These are phyloP conservation scores for Sugiyamaella lignohabitans DNA, from an alignment of 805 yeast genomes.

Conservation along the genomic window DNA sequence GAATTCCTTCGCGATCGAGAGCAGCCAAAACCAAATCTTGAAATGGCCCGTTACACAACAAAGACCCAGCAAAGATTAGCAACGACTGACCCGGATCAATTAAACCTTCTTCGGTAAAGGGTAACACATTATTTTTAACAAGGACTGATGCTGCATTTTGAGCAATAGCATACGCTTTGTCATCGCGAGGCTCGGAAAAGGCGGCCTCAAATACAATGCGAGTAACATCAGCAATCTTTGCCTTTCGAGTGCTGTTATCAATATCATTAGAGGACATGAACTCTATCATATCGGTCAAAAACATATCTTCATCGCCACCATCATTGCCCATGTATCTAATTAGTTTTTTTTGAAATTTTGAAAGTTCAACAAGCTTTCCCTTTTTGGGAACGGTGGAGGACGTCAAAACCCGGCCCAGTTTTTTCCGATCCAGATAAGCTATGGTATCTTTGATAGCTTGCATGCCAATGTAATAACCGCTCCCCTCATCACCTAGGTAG, in stretches of 20 bases:
- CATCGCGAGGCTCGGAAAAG: slow-evolving; percentile 1
- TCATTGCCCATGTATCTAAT: slow-evolving; percentile 6
- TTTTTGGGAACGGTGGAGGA: neutral
- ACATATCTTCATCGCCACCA: slow-evolving; percentile 2
- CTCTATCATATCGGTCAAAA: slow-evolving; percentile 10
- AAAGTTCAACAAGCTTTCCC: neutral
- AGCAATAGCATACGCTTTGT: slow-evolving; percentile 8
- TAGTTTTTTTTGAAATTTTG: slow-evolving; percentile 6
- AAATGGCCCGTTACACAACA: slow-evolving; percentile 6
- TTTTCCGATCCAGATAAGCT: slow-evolving; percentile 10
- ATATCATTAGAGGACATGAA: slow-evolving; percentile 3
- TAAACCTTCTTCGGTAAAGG: slow-evolving; percentile 6
- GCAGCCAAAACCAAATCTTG: slow-evolving; percentile 4
- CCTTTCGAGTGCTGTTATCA: slow-evolving; percentile 1
- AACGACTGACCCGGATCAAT: slow-evolving; percentile 7
- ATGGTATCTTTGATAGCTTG: slow-evolving; percentile 13
- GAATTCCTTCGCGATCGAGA: slow-evolving; percentile 4
- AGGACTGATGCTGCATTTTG: slow-evolving; percentile 12
- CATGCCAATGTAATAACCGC: slow-evolving; percentile 23
- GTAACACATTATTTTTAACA: slow-evolving; percentile 1
- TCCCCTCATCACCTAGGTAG: slow-evolving; percentile 24
- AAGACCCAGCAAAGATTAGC: slow-evolving; percentile 18
- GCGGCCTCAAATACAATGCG: slow-evolving; percentile 12
- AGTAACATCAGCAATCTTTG: slow-evolving; percentile 14
- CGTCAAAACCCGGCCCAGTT: neutral